Base-by-base conservation (phyloP, 305 asterid species). In the Fraxinus floribunda region DNA sequence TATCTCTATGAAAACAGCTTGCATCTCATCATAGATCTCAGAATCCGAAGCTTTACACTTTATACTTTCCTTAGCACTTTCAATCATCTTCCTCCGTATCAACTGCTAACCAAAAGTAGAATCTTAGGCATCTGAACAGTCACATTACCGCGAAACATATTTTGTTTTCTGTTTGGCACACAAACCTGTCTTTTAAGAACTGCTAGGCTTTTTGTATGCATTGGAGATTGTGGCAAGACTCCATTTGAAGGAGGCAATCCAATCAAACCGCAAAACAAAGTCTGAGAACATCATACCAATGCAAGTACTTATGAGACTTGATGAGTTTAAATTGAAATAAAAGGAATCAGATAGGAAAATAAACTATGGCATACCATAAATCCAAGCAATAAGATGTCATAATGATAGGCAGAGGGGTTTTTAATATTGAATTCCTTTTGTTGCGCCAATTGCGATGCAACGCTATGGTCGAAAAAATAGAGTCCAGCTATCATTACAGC, bases 181-280 rank as follows among this genome's bases (percentile, higher is more conserved):
- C 80, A 35, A 57, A 89, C 97, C 94, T 92, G 94, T 83, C 82
- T 90, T 62, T 87, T 88, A 3, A 94, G 93, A 80, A 92, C 92
- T 2, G 94, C 95, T 75, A 94, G 88, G 70, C 95, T 94, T 84
- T 88, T 88, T 0, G 97, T 93, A 44, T 93, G 97, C 98, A 94
- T 93, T 2, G 98, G 98, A 62, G 98, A 93, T 62, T 94, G 98
- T 11, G 98, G 98, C 64, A 94, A 88, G 70, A 94, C 98, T 0
- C 98, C 98, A 70, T 94, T 94, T 7, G 97, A 92, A 84, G 98
- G 98, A 82, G 97, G 98, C 46, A 94, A 85, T 57, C 97, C 98
- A 26, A 92, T 80, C 75, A 94, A 73, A 6, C 98, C 98, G 41
- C 97, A 93, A 6, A 91, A 80, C 85, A 91, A 78, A 8, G 93